phyloP scores from a whole-genome alignment of 805 yeast species.

The Wickerhamiella galacta region DNA sequence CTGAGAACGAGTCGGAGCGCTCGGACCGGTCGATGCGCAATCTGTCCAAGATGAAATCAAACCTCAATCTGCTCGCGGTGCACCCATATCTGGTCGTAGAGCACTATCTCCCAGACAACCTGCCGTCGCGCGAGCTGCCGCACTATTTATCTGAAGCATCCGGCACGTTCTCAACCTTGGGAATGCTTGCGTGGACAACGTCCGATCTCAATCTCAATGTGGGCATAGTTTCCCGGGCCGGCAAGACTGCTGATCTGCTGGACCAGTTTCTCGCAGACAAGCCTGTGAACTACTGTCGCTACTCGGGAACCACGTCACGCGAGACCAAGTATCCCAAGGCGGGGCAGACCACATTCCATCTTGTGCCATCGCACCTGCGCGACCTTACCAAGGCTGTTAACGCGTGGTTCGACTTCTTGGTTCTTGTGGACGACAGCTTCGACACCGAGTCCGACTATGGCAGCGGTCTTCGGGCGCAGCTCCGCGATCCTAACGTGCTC shows the following conservation, averaged over 20 bases:
- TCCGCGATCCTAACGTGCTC: slow-evolving; percentile 16
- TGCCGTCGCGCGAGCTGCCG: slow-evolving; percentile 3
- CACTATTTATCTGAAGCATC: slow-evolving; percentile 32
- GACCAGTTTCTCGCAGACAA: slow-evolving; percentile 71
- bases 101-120: slow-evolving; percentile 51
- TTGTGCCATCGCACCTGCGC: slow-evolving; percentile 29
- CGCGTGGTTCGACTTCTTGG: slow-evolving; percentile 36
- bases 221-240: slow-evolving; percentile 57
- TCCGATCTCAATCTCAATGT: slow-evolving; percentile 32
- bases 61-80: slow-evolving; percentile 64
- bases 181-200: slow-evolving; percentile 43
- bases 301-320: slow-evolving; percentile 34
- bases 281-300: slow-evolving; percentile 42
- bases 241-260: slow-evolving; percentile 51
- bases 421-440: slow-evolving; percentile 49
- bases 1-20: slow-evolving; percentile 35
- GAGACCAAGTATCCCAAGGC: slow-evolving; percentile 7
- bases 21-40: slow-evolving; percentile 21
- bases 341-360: slow-evolving; percentile 23
- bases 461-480: slow-evolving; percentile 16
- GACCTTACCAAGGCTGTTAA: slow-evolving; percentile 16
- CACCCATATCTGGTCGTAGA: slow-evolving; percentile 79
- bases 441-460: slow-evolving; percentile 26
- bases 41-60: slow-evolving; percentile 53
- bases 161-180: slow-evolving; percentile 57